Evolutionary conservation across 352 stramenopile species (phyloP).

Genomic region (Globisporangium nunn): DNA sequence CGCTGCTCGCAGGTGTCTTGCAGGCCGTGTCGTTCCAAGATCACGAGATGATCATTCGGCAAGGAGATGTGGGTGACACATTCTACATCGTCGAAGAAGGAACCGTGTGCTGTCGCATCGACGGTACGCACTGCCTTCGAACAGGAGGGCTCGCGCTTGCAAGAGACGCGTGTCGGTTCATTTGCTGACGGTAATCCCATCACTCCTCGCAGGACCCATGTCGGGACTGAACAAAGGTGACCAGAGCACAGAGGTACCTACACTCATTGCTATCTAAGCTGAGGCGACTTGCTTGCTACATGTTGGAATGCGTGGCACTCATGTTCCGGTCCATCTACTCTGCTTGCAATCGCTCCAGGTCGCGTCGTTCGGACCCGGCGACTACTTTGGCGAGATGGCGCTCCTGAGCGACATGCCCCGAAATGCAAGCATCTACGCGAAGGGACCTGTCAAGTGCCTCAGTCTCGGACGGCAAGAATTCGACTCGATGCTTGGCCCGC

Average conservation of each 20-base stretch:
- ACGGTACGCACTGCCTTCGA: conserved; percentile 15
- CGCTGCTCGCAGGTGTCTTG: conserved; percentile 54
- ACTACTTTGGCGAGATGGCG: conserved; percentile 91
- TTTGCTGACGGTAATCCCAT: neutral
- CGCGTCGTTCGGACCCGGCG: conserved; percentile 49
- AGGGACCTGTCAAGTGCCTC: conserved; percentile 61
- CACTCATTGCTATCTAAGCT: neutral
- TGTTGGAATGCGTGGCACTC: too few relatives aligned
- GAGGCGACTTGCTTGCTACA: too few relatives aligned
- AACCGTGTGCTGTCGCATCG: conserved; percentile 50
- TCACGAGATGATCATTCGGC: conserved; percentile 70
- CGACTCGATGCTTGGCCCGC: conserved; percentile 65
- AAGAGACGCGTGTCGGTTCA: neutral
- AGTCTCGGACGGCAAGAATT: conserved; percentile 66
- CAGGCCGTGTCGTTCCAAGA: conserved; percentile 60
- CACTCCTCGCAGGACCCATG: conserved; percentile 1
- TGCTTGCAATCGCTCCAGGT: conserved; percentile 21
- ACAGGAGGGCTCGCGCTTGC: neutral
- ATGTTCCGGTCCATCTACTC: neutral
- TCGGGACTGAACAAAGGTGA: neutral
- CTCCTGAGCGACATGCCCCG: conserved; percentile 85
- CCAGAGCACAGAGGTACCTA: conserved; percentile 4
- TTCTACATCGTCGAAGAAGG: conserved; percentile 83
- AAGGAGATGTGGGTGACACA: conserved; percentile 73
- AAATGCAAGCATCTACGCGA: conserved; percentile 62